phyloP scores from a whole-genome alignment of 2,329 filamentous ascomycete species.

The Colletotrichum chlorophyti region DNA sequence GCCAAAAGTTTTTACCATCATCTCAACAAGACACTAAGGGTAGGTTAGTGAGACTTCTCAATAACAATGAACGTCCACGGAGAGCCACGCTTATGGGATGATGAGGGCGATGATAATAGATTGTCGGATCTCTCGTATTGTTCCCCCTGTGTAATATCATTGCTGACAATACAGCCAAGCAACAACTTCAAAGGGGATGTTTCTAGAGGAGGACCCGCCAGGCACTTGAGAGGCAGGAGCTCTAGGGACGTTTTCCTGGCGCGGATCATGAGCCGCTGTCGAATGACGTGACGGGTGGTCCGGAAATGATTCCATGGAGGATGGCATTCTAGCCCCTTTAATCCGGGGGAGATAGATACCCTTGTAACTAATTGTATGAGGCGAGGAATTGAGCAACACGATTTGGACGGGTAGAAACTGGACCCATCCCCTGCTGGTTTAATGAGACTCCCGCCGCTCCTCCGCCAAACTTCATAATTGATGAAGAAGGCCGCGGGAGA shows the following conservation, averaged over 20 bases:
- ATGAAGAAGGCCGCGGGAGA: constrained; percentile 3
- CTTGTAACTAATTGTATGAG: constrained; percentile 2
- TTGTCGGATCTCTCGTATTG: neutral
- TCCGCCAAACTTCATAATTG: neutral
- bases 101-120: neutral
- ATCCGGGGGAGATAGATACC: constrained; percentile 14
- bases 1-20: no score
- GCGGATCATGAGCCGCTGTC: constrained; percentile 1
- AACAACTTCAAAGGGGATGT: neutral
- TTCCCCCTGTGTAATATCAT: neutral
- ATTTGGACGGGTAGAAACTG: neutral
- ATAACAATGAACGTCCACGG: no score
- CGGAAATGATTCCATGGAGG: neutral
- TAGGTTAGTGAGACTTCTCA: no score
- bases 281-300: constrained; percentile 19
- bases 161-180: neutral
- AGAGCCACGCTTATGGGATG: no score
- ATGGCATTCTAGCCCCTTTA: constrained; percentile 13
- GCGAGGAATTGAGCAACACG: constrained; percentile 3
- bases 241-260: neutral
- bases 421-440: neutral
- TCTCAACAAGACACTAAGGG: no score
- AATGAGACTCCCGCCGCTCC: neutral
- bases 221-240: constrained; percentile 5
- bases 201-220: neutral